phyloP scores from a whole-genome alignment of 306 rosid genomes.

The Psophocarpus tetragonolobus region DNA sequence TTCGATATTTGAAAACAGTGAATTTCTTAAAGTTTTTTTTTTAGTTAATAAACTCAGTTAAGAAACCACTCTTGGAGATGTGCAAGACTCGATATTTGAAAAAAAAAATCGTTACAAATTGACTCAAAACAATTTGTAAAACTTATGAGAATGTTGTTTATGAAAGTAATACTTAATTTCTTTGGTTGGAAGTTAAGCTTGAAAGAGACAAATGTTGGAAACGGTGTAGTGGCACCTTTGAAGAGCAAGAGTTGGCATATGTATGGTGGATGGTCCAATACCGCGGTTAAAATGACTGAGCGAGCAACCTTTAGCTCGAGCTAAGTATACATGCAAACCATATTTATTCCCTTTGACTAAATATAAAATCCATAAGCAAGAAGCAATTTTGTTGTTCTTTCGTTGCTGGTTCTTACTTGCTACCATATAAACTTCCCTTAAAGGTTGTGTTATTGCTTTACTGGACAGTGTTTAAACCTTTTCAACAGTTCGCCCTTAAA shows the following conservation, averaged over 20 bases:
- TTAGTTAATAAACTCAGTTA: too few relatives aligned
- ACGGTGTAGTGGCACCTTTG: neutral
- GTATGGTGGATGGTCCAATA: conserved; percentile 22
- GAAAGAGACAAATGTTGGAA: neutral
- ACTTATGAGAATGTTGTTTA: too few relatives aligned
- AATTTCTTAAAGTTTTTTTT: too few relatives aligned
- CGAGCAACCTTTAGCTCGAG: conserved; percentile 19
- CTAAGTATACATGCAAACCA: neutral
- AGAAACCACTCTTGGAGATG: too few relatives aligned
- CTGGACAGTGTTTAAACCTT: neutral
- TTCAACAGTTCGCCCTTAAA: neutral
- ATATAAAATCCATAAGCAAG: neutral
- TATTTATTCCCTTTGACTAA: conserved; percentile 1
- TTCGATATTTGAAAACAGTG: too few relatives aligned
- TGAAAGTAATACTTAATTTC: too few relatives aligned
- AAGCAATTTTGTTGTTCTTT: neutral
- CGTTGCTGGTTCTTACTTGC: neutral
- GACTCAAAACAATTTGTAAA: too few relatives aligned
- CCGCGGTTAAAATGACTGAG: neutral
- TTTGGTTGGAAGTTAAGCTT: neutral
- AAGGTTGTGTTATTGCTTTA: neutral
- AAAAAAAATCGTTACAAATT: too few relatives aligned
- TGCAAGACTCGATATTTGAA: too few relatives aligned
- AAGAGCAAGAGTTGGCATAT: neutral
- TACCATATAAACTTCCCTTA: neutral